Conservation (phyloP, 1,284 basidiomycete species). For the Testicularia cyperi region DNA sequence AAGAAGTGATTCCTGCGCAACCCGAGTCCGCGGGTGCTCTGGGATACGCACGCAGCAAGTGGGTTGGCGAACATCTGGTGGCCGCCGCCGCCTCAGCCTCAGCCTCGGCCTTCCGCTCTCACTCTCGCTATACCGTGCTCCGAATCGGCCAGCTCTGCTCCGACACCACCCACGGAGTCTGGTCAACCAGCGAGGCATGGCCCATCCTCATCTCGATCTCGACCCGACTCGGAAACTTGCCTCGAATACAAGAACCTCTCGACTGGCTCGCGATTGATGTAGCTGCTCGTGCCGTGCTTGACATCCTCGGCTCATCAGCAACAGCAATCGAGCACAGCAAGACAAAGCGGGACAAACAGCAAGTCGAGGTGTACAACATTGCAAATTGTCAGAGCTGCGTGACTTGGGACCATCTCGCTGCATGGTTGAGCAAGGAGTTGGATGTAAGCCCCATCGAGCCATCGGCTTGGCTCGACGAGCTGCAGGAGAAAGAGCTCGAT, state of each 20-base stretch:
- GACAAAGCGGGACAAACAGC: background rate
- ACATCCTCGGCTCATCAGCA: slow-evolving; percentile 61
- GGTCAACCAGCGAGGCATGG: slow-evolving; percentile 68
- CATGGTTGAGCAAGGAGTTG: too few relatives aligned
- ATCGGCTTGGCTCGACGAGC: slow-evolving; percentile 65
- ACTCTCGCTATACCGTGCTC: slow-evolving; percentile 4
- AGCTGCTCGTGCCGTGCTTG: slow-evolving; percentile 65
- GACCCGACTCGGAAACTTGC: slow-evolving; percentile 64
- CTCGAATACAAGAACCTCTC: slow-evolving; percentile 60
- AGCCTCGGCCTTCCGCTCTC: background rate
- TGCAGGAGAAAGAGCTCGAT: slow-evolving; percentile 54
- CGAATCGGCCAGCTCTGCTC: slow-evolving; percentile 66
- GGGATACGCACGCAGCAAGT: slow-evolving; percentile 62
- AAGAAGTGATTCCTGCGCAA: slow-evolving; percentile 1
- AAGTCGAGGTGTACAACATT: slow-evolving; percentile 8
- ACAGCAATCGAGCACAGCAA: too few relatives aligned
- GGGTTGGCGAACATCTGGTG: slow-evolving; percentile 68
- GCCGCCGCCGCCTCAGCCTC: slow-evolving; percentile 6
- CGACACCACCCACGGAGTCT: slow-evolving; percentile 65
- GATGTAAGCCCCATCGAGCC: too few relatives aligned
- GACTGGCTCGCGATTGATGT: slow-evolving; percentile 69
- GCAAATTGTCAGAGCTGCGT: too few relatives aligned
- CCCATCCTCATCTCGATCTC: slow-evolving; percentile 62
- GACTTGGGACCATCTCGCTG: too few relatives aligned
- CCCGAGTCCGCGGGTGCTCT: slow-evolving; percentile 15